Conservation (phyloP, 257 asterid genomes). For the Solanum pimpinellifolium region DNA sequence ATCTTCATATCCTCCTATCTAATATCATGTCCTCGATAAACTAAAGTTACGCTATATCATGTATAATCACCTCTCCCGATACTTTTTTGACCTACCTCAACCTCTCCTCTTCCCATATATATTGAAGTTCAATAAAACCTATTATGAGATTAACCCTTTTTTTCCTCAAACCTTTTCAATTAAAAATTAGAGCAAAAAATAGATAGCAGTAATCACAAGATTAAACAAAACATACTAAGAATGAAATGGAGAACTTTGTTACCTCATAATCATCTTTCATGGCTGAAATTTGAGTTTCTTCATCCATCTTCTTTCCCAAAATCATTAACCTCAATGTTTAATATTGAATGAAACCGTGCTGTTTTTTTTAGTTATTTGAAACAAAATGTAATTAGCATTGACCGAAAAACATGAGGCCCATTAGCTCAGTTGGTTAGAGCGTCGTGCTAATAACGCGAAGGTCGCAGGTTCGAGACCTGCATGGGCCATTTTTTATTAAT, state of each 20-base stretch:
- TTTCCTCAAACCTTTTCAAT: neutral
- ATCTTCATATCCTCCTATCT: neutral
- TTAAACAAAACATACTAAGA: neutral
- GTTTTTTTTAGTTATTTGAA: neutral
- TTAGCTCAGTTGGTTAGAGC: slow-evolving; percentile 3
- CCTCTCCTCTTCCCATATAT: neutral
- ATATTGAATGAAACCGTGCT: no score
- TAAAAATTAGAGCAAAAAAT: neutral
- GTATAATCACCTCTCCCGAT: neutral
- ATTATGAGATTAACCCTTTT: neutral
- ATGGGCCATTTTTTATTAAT: no score
- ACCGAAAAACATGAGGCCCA: no score
- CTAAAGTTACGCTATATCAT: neutral
- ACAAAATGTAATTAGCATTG: neutral
- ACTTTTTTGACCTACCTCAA: neutral
- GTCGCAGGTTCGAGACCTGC: slow-evolving; percentile 27
- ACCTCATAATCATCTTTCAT: slow-evolving; percentile 24
- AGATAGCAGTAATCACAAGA: neutral
- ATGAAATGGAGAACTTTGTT: neutral
- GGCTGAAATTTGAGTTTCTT: neutral
- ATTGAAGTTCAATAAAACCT: neutral
- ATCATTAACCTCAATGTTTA: neutral
- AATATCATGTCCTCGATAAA: neutral
- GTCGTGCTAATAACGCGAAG: slow-evolving; percentile 34
- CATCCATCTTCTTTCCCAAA: neutral